Percentiles rank a stretch among this genome's conserved stretches.
Conservation (phyloP, 2,329 filamentous ascomycete species). For the Talaromyces atroroseus region DNA sequence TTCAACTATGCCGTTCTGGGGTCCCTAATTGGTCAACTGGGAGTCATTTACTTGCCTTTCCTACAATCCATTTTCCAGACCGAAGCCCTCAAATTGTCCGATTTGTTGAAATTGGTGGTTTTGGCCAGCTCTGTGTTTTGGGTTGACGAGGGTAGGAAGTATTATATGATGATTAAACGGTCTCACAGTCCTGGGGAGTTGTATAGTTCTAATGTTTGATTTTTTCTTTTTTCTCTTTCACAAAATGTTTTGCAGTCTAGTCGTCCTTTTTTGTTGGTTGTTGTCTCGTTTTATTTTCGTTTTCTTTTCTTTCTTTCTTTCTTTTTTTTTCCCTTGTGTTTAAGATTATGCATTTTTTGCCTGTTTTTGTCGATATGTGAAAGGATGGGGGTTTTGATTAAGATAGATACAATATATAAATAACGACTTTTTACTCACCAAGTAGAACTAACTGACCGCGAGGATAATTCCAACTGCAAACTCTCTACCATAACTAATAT, state of each 20-base stretch:
- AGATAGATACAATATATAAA: too few relatives aligned
- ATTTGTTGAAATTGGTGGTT: conserved; percentile 66
- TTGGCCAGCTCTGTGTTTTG: conserved; percentile 90
- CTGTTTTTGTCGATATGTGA: not conserved
- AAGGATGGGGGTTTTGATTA: too few relatives aligned
- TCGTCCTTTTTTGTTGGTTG: too few relatives aligned
- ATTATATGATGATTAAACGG: conserved; percentile 33
- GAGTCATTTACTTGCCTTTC: conserved; percentile 93
- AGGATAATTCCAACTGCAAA: too few relatives aligned
- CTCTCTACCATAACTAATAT: too few relatives aligned
- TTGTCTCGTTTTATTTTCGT: too few relatives aligned
- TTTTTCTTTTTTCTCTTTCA: not conserved
- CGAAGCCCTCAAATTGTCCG: conserved; percentile 68
- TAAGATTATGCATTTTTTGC: not conserved
- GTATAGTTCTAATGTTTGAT: conserved; percentile 40
- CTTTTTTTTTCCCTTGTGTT: too few relatives aligned
- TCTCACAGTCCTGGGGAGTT: conserved; percentile 29
- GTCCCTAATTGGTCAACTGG: conserved; percentile 75
- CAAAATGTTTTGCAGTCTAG: too few relatives aligned
- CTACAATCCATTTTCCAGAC: conserved; percentile 95
- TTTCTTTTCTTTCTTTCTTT: too few relatives aligned
- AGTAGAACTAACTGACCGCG: too few relatives aligned
- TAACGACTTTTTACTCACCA: too few relatives aligned
- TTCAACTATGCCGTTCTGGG: conserved; percentile 95
- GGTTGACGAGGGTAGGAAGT: conserved; percentile 89